Evolutionary conservation across 371 early-diverging fungal genomes (phyloP).

Genomic region (Mortierella sp.): DNA sequence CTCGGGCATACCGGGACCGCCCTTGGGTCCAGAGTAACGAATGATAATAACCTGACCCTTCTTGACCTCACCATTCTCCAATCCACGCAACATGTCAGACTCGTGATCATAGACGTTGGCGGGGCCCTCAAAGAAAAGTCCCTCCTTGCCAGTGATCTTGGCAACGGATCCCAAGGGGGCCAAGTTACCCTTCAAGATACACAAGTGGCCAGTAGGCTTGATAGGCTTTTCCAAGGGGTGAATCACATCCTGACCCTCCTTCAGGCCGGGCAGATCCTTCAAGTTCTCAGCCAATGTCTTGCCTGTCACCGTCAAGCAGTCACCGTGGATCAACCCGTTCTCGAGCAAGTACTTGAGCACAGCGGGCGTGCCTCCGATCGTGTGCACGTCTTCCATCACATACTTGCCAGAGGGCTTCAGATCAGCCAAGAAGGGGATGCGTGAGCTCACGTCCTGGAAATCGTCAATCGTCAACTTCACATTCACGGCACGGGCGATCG

Average conservation of each 20-base stretch:
- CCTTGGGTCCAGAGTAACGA: slow-evolving; percentile 92
- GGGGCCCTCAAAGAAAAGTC: slow-evolving; percentile 83
- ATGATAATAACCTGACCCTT: slow-evolving; percentile 93
- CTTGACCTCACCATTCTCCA: slow-evolving; percentile 81
- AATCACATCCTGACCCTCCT: slow-evolving; percentile 87
- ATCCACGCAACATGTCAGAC: slow-evolving; percentile 85
- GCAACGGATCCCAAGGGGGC: slow-evolving; percentile 98
- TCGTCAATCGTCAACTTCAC: slow-evolving; percentile 89
- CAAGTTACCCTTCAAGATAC: slow-evolving; percentile 93
- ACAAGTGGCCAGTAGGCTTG: slow-evolving; percentile 93
- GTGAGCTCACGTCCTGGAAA: slow-evolving; percentile 90
- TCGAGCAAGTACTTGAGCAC: slow-evolving; percentile 88
- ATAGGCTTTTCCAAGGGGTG: slow-evolving; percentile 87
- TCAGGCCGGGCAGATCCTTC: slow-evolving; percentile 72
- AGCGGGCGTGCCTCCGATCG: slow-evolving; percentile 90
- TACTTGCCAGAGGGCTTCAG: slow-evolving; percentile 97
- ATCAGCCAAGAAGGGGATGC: slow-evolving; percentile 94
- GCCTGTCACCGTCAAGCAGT: slow-evolving; percentile 93
- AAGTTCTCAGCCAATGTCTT: slow-evolving; percentile 94
- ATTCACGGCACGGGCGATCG: slow-evolving; percentile 87
- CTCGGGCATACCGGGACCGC: slow-evolving; percentile 97
- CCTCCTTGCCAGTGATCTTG: slow-evolving; percentile 99
- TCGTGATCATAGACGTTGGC: slow-evolving; percentile 94
- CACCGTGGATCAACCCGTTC: slow-evolving; percentile 84
- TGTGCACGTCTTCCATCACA: slow-evolving; percentile 93